These are phyloP conservation scores for Kandelia obovata DNA, from an alignment of 345 rosid genomes.

Conservation along the genomic window DNA sequence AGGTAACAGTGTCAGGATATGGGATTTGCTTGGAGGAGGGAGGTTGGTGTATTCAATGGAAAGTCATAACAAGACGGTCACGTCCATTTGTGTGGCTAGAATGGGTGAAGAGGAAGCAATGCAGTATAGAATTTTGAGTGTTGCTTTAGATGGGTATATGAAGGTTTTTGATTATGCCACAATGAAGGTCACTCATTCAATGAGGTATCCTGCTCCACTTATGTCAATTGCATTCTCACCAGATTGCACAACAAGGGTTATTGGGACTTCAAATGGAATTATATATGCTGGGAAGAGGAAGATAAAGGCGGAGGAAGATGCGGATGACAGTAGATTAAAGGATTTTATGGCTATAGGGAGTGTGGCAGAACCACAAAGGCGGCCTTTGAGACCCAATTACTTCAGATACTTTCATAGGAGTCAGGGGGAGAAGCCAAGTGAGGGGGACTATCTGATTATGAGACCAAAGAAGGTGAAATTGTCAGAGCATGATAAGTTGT, in stretches of 20 bases:
- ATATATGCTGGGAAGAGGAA: slow-evolving; percentile 74
- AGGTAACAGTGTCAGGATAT: slow-evolving; percentile 72
- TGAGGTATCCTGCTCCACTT: slow-evolving; percentile 86
- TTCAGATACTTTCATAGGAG: slow-evolving; percentile 83
- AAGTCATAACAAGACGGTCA: slow-evolving; percentile 92
- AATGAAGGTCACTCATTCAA: slow-evolving; percentile 76
- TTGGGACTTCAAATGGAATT: slow-evolving; percentile 72
- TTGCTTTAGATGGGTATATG: slow-evolving; percentile 86
- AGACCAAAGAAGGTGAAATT: slow-evolving; percentile 74
- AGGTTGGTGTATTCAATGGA: slow-evolving; percentile 77
- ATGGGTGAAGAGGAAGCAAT: slow-evolving; percentile 38
- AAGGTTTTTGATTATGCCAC: slow-evolving; percentile 80
- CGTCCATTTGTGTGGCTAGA: slow-evolving; percentile 61
- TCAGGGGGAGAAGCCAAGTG: slow-evolving; percentile 67
- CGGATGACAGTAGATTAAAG: slow-evolving; percentile 25
- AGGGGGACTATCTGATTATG: slow-evolving; percentile 62
- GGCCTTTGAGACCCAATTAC: slow-evolving; percentile 49
- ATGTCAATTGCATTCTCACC: slow-evolving; percentile 70
- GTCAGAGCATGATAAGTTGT: slow-evolving; percentile 68
- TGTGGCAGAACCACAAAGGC: slow-evolving; percentile 39
- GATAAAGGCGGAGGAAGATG: slow-evolving; percentile 45
- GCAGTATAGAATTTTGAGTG: slow-evolving; percentile 69
- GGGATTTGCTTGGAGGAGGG: slow-evolving; percentile 92
- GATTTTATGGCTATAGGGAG: slow-evolving; percentile 38
- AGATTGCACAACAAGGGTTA: slow-evolving; percentile 48